These are phyloP conservation scores for Cyclocybe cylindracea DNA, from an alignment of 768 basidiomycete genomes.

Conservation along the genomic window DNA sequence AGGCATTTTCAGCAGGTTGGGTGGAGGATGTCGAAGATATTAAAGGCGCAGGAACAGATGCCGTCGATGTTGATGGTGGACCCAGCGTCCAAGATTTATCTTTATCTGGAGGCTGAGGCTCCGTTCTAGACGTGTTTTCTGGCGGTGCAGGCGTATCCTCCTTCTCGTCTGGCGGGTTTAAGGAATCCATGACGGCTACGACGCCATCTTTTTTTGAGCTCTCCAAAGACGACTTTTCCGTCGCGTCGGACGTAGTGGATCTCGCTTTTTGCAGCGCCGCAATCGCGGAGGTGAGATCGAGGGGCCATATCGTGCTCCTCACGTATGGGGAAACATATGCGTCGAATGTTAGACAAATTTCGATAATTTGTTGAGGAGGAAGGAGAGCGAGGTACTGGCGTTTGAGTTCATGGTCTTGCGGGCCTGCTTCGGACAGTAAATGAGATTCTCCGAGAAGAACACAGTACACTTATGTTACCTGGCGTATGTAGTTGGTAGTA, in stretches of 20 bases:
- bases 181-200: conserved; percentile 29
- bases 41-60: background rate
- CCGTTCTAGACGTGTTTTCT: conserved; percentile 16
- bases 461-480: conserved; percentile 18
- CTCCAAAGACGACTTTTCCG: conserved; percentile 15
- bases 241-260: conserved; percentile 16
- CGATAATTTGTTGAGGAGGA: conserved; percentile 71
- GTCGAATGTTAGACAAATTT: conserved; percentile 75
- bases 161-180: conserved; percentile 14
- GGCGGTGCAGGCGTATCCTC: conserved; percentile 13
- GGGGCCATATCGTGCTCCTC: conserved; percentile 71
- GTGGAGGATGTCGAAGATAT: background rate
- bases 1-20: conserved; percentile 1
- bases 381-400: conserved; percentile 71
- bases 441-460: background rate
- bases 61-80: background rate
- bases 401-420: conserved; percentile 64
- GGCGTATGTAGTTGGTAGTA: conserved; percentile 17
- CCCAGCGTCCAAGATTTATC: conserved; percentile 10
- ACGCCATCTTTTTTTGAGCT: conserved; percentile 11
- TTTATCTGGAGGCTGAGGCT: conserved; percentile 23
- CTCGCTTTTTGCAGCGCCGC: conserved; percentile 45
- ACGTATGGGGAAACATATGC: conserved; percentile 65
- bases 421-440: conserved; percentile 24
- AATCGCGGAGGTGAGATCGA: conserved; percentile 66